These are phyloP conservation scores for Agaricus blazei DNA, from an alignment of 768 basidiomycete genomes.

Conservation along the genomic window DNA sequence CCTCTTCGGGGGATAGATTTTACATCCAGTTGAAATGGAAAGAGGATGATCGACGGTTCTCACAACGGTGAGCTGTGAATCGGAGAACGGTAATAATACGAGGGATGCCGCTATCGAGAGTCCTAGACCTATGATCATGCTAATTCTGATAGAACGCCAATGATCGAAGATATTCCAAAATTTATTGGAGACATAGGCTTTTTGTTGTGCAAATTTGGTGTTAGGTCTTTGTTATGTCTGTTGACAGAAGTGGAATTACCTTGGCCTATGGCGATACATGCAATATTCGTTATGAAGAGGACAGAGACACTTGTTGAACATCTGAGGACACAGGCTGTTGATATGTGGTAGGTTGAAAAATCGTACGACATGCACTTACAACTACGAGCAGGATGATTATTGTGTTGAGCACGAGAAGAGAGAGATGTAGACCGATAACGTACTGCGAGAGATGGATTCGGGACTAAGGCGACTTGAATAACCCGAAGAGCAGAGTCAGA, in stretches of 20 bases:
- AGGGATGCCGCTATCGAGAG: conserved; percentile 1
- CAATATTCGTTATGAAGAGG: not conserved
- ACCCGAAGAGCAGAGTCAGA: not conserved
- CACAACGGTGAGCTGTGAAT: not conserved
- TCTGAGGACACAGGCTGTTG: not conserved
- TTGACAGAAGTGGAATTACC: not conserved
- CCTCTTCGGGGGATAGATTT: not conserved
- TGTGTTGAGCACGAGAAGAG: not conserved
- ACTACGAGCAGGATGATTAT: not conserved
- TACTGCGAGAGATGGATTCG: conserved; percentile 7
- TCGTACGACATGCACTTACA: not conserved
- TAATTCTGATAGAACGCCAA: not conserved
- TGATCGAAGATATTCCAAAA: conserved; percentile 6
- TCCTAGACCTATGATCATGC: not conserved
- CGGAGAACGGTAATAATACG: not conserved
- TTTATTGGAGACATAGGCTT: not conserved
- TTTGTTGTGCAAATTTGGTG: not conserved
- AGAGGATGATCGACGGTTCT: not conserved
- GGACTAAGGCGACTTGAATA: conserved; percentile 2
- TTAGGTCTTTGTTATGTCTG: no score
- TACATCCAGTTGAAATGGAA: not conserved
- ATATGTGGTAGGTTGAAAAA: not conserved
- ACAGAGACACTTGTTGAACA: not conserved
- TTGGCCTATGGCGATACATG: conserved; percentile 4
- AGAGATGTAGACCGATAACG: not conserved